These are phyloP conservation scores for Calonectria naviculata DNA, from an alignment of 2,329 filamentous ascomycete species.

Conservation along the genomic window DNA sequence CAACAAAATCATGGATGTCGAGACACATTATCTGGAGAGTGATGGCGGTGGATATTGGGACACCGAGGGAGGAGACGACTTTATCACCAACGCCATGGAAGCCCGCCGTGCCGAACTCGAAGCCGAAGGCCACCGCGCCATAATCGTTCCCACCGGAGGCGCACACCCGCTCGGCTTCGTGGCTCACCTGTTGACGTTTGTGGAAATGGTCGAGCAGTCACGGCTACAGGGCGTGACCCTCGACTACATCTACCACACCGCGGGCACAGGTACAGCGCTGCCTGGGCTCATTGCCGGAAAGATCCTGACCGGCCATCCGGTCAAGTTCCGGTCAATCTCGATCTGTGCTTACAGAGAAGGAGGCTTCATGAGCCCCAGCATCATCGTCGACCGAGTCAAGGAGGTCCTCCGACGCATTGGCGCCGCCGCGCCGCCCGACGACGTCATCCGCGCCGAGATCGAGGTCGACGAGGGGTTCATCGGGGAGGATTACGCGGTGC, in stretches of 20 bases:
- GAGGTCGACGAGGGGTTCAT: neutral
- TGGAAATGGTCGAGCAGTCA: neutral
- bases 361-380: neutral
- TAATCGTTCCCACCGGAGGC: neutral
- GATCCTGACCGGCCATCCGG: neutral
- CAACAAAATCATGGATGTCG: neutral
- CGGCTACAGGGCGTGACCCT: neutral
- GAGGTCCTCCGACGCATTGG: neutral
- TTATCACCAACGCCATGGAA: neutral
- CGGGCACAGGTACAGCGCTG: neutral
- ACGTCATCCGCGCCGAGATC: neutral
- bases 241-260: neutral
- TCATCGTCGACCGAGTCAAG: neutral
- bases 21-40: neutral
- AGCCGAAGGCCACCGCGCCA: neutral
- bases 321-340: neutral
- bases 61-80: neutral
- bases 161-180: neutral
- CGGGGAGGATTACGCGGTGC: neutral
- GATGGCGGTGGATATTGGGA: neutral
- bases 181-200: neutral
- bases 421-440: neutral
- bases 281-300: neutral
- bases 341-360: neutral
- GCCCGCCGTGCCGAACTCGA: neutral